phyloP scores from a whole-genome alignment of 2,329 filamentous ascomycete species.

The Ophiostoma sp. region DNA sequence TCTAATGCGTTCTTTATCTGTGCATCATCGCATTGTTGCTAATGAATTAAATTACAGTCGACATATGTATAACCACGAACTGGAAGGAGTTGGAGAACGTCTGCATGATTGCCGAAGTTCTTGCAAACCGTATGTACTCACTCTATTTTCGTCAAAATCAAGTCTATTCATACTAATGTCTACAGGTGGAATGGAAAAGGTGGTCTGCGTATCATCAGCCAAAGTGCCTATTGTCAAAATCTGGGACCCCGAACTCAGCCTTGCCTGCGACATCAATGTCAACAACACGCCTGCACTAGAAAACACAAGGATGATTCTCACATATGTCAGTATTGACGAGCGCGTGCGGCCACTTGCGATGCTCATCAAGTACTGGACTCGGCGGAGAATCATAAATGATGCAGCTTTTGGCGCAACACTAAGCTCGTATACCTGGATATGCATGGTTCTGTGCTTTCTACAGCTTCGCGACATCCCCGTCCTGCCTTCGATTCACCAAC shows the following conservation, averaged over 20 bases:
- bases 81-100: constrained; percentile 84
- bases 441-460: constrained; percentile 92
- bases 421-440: constrained; percentile 99
- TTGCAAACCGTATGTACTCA: constrained; percentile 68
- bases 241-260: constrained; percentile 86
- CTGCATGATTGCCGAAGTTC: constrained; percentile 80
- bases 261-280: constrained; percentile 97
- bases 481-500: constrained; percentile 77
- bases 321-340: constrained; percentile 88
- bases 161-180: background rate
- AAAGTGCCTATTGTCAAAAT: constrained; percentile 99
- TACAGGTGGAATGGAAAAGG: constrained; percentile 88
- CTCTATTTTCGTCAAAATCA: background rate
- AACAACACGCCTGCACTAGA: constrained; percentile 94
- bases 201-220: constrained; percentile 88
- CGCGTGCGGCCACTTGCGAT: constrained; percentile 88
- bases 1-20: background rate
- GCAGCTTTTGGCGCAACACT: constrained; percentile 93
- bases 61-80: constrained; percentile 92
- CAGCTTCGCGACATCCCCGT: constrained; percentile 81
- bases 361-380: constrained; percentile 97
- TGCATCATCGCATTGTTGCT: background rate
- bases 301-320: constrained; percentile 96
- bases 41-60: constrained; percentile 52
- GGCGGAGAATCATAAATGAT: constrained; percentile 87